Evolutionary conservation across 139 green algal genomes (phyloP).

Genomic region (Mesostigma viride): DNA sequence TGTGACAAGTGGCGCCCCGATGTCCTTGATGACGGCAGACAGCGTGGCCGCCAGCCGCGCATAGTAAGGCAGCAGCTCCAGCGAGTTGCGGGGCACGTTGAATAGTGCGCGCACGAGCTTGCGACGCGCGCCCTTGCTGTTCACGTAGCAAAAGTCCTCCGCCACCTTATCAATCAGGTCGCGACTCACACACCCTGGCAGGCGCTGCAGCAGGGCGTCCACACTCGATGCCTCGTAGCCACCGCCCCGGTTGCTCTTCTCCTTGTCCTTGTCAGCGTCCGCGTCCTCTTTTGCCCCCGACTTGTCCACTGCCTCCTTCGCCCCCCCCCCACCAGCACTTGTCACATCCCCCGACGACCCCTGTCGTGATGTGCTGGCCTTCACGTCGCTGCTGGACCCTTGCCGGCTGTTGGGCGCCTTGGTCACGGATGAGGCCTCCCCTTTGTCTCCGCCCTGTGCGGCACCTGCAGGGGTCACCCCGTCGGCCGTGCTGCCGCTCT

Average conservation of each 20-base stretch:
- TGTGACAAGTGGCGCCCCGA: slow-evolving; percentile 36
- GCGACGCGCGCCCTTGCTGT: slow-evolving; percentile 59
- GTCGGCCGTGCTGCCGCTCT: no score
- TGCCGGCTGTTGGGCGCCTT: no score
- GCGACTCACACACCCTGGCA: slow-evolving; percentile 56
- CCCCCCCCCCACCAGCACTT: slow-evolving; percentile 14
- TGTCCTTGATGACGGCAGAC: slow-evolving; percentile 60
- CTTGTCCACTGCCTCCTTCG: slow-evolving; percentile 12
- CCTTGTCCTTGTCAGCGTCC: neutral
- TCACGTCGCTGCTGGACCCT: no score
- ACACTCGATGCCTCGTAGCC: slow-evolving; percentile 30
- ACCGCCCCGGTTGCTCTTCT: no score
- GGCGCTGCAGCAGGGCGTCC: slow-evolving; percentile 54
- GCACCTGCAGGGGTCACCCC: no score
- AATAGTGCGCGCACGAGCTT: slow-evolving; percentile 51
- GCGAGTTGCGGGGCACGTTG: slow-evolving; percentile 44
- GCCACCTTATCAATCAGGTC: slow-evolving; percentile 70
- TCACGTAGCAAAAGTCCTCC: slow-evolving; percentile 79
- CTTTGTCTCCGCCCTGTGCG: no score
- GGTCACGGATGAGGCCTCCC: no score
- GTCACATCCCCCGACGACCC: no score
- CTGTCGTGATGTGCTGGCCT: no score
- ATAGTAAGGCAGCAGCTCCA: slow-evolving; percentile 69
- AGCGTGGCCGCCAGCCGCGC: slow-evolving; percentile 66
- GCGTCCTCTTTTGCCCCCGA: slow-evolving; percentile 3